These are phyloP conservation scores for Metarhizium brunneum DNA, from an alignment of 2,329 filamentous ascomycete species.

Conservation along the genomic window DNA sequence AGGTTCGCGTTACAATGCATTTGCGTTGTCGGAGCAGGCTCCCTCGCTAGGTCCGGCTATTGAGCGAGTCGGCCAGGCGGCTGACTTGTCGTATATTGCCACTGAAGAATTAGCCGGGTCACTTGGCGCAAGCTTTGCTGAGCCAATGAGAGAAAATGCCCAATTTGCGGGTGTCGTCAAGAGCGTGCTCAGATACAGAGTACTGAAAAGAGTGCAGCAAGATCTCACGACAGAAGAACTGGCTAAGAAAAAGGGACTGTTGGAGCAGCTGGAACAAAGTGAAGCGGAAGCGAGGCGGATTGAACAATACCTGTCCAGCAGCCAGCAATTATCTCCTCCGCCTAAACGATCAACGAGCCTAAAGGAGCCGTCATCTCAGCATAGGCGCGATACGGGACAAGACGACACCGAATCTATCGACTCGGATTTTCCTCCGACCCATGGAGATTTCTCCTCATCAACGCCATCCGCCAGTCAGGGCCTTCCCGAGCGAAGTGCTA, in stretches of 20 bases:
- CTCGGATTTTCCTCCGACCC: constrained; percentile 88
- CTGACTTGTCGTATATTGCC: constrained; percentile 91
- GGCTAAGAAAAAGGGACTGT: constrained; percentile 69
- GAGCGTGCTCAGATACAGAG: constrained; percentile 76
- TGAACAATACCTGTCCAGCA: constrained; percentile 79
- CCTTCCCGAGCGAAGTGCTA: constrained; percentile 44
- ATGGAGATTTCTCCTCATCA: constrained; percentile 57
- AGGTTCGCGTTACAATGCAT: constrained; percentile 92
- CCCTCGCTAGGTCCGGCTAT: constrained; percentile 85
- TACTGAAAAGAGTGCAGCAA: constrained; percentile 91
- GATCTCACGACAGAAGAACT: constrained; percentile 95
- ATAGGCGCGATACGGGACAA: constrained; percentile 45
- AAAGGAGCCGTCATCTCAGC: constrained; percentile 39
- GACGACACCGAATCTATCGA: constrained; percentile 88
- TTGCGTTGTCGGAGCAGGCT: constrained; percentile 87
- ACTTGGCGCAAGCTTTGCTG: constrained; percentile 88
- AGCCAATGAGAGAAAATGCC: constrained; percentile 95
- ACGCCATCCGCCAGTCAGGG: constrained; percentile 68
- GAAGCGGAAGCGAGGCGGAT: constrained; percentile 89
- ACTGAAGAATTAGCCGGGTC: constrained; percentile 84
- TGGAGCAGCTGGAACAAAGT: constrained; percentile 87
- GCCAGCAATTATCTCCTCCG: constrained; percentile 54
- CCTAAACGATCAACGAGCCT: constrained; percentile 55
- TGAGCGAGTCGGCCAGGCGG: constrained; percentile 87
- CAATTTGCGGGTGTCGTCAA: constrained; percentile 95